Percentiles rank a stretch among this genome's conserved stretches.
phyloP scores from a whole-genome alignment of 345 rosid species.

The Barbarea vulgaris region DNA sequence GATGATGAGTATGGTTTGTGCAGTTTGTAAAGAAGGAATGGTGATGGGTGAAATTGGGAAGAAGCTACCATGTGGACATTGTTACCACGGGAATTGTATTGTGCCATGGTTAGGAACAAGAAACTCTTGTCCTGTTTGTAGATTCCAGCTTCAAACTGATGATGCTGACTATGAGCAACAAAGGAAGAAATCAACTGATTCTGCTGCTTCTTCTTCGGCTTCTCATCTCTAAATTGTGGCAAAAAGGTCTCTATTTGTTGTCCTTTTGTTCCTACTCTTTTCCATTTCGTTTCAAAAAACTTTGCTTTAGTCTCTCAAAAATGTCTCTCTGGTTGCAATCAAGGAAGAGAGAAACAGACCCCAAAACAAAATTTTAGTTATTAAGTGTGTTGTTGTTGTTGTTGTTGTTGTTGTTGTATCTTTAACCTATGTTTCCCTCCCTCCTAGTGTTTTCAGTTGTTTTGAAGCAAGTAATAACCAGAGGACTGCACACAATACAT shows the following conservation, averaged over 20 bases:
- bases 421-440: neutral
- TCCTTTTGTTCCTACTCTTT: slow-evolving; percentile 9
- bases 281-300: neutral
- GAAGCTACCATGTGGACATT: slow-evolving; percentile 68
- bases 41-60: slow-evolving; percentile 56
- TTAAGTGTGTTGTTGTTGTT: neutral
- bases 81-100: slow-evolving; percentile 68
- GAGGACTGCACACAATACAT: slow-evolving; percentile 15
- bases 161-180: slow-evolving; percentile 67
- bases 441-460: neutral
- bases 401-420: neutral
- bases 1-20: slow-evolving; percentile 43
- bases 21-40: slow-evolving; percentile 64
- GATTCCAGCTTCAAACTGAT: slow-evolving; percentile 70
- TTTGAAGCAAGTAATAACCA: slow-evolving; percentile 14
- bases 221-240: slow-evolving; percentile 16
- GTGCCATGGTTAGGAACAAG: slow-evolving; percentile 72
- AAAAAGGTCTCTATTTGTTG: neutral
- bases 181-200: slow-evolving; percentile 49
- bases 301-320: slow-evolving; percentile 1
- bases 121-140: slow-evolving; percentile 73
- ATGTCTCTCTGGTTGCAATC: slow-evolving; percentile 6
- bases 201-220: slow-evolving; percentile 18
- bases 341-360: neutral
- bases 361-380: neutral